Percentiles rank a stretch among this genome's conserved stretches.
These are phyloP conservation scores for Dactylonectria macrodidyma DNA, from an alignment of 2,329 filamentous ascomycete genomes.

Conservation along the genomic window DNA sequence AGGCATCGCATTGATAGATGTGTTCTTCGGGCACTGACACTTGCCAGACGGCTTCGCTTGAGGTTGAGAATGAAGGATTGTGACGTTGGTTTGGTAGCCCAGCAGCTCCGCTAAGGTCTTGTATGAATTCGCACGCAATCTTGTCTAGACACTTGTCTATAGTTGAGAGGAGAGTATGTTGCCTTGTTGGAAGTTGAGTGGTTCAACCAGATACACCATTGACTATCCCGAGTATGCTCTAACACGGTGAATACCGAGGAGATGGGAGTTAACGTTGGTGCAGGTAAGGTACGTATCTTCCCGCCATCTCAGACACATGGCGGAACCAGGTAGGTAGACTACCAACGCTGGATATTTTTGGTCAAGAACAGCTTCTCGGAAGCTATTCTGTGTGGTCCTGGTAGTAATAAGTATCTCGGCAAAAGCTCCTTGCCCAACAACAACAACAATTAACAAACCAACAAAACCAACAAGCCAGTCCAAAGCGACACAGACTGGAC, in stretches of 20 bases:
- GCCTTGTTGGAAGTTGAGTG: neutral
- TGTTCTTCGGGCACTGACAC: neutral
- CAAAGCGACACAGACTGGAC: neutral
- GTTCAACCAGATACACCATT: neutral
- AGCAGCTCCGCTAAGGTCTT: neutral
- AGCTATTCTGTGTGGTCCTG: neutral
- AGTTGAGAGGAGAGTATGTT: neutral
- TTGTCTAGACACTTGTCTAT: constrained; percentile 4
- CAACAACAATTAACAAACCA: neutral
- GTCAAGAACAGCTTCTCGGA: neutral
- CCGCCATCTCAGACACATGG: neutral
- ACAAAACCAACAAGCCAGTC: neutral
- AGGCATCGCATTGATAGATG: neutral
- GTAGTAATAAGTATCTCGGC: neutral
- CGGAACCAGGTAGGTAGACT: neutral
- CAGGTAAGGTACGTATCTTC: neutral
- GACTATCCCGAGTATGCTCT: neutral
- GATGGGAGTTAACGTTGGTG: neutral
- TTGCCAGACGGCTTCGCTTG: neutral
- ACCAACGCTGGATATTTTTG: neutral
- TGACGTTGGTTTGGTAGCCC: neutral
- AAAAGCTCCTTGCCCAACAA: neutral
- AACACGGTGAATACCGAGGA: neutral
- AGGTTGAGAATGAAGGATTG: neutral
- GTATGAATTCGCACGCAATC: neutral